Evolutionary conservation across 2,329 filamentous ascomycete genomes (phyloP).

Genomic region (Diaporthe destruens): DNA sequence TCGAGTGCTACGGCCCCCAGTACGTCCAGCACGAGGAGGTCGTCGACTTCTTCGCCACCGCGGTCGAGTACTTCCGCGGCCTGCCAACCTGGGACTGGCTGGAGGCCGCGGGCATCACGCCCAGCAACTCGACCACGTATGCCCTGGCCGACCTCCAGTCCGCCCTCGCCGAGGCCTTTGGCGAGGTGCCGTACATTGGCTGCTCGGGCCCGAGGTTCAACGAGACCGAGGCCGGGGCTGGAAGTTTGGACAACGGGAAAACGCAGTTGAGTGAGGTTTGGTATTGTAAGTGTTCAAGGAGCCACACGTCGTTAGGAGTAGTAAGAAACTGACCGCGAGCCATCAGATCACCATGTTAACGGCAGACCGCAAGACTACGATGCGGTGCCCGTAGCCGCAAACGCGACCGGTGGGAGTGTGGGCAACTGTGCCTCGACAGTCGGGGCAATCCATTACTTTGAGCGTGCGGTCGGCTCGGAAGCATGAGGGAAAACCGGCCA

Average conservation of each 20-base stretch:
- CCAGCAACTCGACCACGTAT: slow-evolving; percentile 70
- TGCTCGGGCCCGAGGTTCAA: slow-evolving; percentile 73
- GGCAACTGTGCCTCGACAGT: slow-evolving; percentile 68
- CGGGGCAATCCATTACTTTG: slow-evolving; percentile 67
- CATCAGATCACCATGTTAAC: slow-evolving; percentile 65
- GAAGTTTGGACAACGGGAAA: slow-evolving; percentile 66
- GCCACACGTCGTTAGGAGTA: background rate
- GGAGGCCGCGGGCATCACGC: slow-evolving; percentile 63
- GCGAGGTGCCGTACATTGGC: slow-evolving; percentile 70
- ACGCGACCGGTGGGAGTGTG: slow-evolving; percentile 60
- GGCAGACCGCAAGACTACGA: slow-evolving; percentile 67
- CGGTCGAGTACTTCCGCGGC: slow-evolving; percentile 67
- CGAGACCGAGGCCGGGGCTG: slow-evolving; percentile 67
- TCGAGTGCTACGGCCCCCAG: slow-evolving; percentile 72
- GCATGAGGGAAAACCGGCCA: background rate
- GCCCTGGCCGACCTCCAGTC: slow-evolving; percentile 64
- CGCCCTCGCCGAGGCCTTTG: slow-evolving; percentile 63
- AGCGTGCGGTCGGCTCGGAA: slow-evolving; percentile 59
- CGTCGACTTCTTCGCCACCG: slow-evolving; percentile 73
- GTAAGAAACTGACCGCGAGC: background rate
- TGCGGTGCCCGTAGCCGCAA: slow-evolving; percentile 57
- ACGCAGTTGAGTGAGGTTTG: slow-evolving; percentile 73
- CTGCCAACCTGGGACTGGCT: slow-evolving; percentile 74
- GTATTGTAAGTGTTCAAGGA: slow-evolving; percentile 60
- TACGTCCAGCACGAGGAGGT: slow-evolving; percentile 70